A percentile compares a stretch with the other conserved stretches of the same genome.
These are phyloP conservation scores for Paragyromitra xinjiangensis DNA, from an alignment of 495 filamentous ascomycete genomes.

Conservation along the genomic window DNA sequence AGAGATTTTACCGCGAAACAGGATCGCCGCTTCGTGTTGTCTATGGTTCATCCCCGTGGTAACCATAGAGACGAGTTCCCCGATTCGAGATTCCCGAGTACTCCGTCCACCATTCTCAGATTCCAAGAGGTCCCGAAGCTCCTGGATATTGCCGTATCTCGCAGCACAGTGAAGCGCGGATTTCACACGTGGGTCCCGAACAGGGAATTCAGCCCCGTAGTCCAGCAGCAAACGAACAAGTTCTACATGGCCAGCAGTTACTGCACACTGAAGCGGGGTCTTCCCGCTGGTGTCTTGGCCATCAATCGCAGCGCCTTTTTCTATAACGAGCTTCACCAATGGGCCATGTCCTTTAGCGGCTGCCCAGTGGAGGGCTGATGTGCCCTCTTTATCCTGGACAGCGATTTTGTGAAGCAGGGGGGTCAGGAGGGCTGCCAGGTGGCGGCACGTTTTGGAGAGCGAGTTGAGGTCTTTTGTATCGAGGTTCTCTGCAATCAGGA, in stretches of 20 bases:
- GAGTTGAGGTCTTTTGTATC: slow-evolving; percentile 15
- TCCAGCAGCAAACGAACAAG: slow-evolving; percentile 17
- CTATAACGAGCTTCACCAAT: slow-evolving; percentile 20
- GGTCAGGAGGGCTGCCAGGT: slow-evolving; percentile 33
- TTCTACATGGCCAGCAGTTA: slow-evolving; percentile 23
- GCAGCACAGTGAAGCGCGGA: slow-evolving; percentile 21
- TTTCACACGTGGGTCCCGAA: neutral
- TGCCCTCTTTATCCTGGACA: slow-evolving; percentile 13
- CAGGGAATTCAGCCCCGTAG: slow-evolving; percentile 10
- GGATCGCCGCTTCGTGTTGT: slow-evolving; percentile 12
- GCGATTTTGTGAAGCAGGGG: slow-evolving; percentile 30
- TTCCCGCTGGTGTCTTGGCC: slow-evolving; percentile 6
- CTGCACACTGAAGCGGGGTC: slow-evolving; percentile 39
- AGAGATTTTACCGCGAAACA: slow-evolving; percentile 2
- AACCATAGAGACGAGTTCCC: neutral
- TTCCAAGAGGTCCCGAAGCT: slow-evolving; percentile 4
- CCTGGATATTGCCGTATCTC: slow-evolving; percentile 2
- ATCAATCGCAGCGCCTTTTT: slow-evolving; percentile 19
- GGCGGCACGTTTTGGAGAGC: slow-evolving; percentile 33
- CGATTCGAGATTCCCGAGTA: neutral
- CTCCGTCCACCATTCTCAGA: neutral
- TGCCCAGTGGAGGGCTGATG: slow-evolving; percentile 44
- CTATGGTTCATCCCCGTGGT: slow-evolving; percentile 3
- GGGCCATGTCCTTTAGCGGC: slow-evolving; percentile 15
- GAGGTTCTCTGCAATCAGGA: slow-evolving; percentile 39